Base-by-base conservation (phyloP, 768 basidiomycete genomes). In the Crassisporium funariophilum region DNA sequence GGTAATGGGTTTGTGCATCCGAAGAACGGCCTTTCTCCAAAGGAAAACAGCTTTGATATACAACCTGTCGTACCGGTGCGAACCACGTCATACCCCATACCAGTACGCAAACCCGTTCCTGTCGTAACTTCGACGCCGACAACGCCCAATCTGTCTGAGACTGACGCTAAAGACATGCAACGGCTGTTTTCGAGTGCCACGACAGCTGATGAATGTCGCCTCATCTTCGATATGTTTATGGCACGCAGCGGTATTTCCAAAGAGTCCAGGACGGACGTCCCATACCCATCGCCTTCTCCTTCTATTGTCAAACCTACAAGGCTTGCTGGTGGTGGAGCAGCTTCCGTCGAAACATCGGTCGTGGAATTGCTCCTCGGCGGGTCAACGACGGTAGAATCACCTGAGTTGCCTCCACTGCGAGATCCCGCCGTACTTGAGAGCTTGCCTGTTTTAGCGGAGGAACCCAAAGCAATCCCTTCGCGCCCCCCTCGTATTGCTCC, bases 171-270 rank as follows among this genome's bases (percentile, higher is more conserved):
- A 9, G 84, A 91, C 41, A 78, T 95, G 69, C 83, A 87, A 23
- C 73, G 75, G 15, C 71, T 88, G 46, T 66, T 95, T 13, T 65
- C 77, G 7, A 78, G 70, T 40, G 91, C 92, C 11, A 85, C 86
- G 1, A 82, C 76, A 34, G 87, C 79, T 36, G 83, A 86, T 49
- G 93, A 95, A 70, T 93, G 91, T 61, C 87, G 88, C 41, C 71
- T 94, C 34, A 82, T 95, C 46, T 75, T 92, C 21, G 86, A 91
- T 52, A 88, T 91, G 73, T 87, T 89, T 68, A 71, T 95, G 47
- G 75, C 81, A 10, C 82, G 82, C 53, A 75, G 76, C 42, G 82
- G 81, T 13, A 74, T 75, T 35, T 43, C 66, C 16, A 49, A 52
- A 44, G 67, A 71, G 23, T 50, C 62, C 19, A 60, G 68, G 35